Evolutionary conservation across 2,329 filamentous ascomycete genomes (phyloP), one percentile per base, ranked within the genome.

Genomic region (Aspergillus costaricaensis): DNA sequence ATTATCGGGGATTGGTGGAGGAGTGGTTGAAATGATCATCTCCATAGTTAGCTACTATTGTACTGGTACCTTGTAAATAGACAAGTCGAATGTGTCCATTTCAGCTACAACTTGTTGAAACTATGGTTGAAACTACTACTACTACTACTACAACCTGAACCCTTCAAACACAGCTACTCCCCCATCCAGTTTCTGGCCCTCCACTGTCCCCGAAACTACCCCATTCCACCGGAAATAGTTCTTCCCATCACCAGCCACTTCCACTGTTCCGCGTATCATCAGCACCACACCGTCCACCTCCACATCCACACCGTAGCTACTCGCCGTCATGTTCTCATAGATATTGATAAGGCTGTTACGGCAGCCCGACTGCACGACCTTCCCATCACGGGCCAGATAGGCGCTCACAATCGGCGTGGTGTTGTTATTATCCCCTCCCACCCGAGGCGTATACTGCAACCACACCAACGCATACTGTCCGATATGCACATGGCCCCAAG

Each of bases 401-500:
- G 68, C 65, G 27, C 68, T 71, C 25, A 64, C 61, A 12, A 68
- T 21, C 70, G 39, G 56, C 8, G 14, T 4, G 8, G n/a, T 67
- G 27, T 73, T 70, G 12, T 61, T 66, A 5, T 67, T 66, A 6
- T 67, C 9, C 17, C 19, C 17, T 17, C 6, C 8, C 25, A 1
- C 23, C 3, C 25, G 70, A 5, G 66, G 58, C 17, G 77, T 57
- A 2, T 71, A 68, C 57, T 77, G 73, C 61, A 80, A 78, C 79
- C 79, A 82, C 21, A 82, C 76, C 23, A 82, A 62, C 2, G 77
- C 76, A 71, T 80, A 81, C 0, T 70, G 65, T 0, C 78, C 80
- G 1, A 81, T 57, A 21, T 69, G 70, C 3, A 69, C 79, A 58
- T 81, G 80, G n/a, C 81, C 80, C 77, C 78, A 81, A 65, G 80